Percentiles rank a stretch among this genome's conserved stretches.
Conservation (phyloP, 306 rosid genomes). For the Cajanus cajan region DNA sequence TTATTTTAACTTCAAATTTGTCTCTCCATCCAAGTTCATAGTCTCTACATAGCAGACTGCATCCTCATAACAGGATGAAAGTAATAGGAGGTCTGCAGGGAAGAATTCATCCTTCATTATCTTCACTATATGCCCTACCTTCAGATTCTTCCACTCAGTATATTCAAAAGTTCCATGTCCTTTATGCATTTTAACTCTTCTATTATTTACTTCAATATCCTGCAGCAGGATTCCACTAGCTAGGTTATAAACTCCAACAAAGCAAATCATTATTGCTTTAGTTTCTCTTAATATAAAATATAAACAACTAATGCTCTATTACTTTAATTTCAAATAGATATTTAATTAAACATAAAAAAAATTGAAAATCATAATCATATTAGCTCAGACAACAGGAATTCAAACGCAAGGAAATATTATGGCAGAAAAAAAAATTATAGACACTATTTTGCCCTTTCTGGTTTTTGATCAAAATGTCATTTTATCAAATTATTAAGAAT, state of each 20-base stretch:
- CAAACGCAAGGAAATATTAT: neutral
- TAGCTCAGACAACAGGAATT: constrained; percentile 8
- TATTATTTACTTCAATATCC: constrained; percentile 83
- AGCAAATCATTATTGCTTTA: neutral
- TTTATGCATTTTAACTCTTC: constrained; percentile 68
- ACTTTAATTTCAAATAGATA: constrained; percentile 2
- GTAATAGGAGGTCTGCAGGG: constrained; percentile 88
- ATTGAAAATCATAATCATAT: neutral
- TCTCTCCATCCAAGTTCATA: constrained; percentile 97
- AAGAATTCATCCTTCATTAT: constrained; percentile 83
- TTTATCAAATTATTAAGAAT: constrained; percentile 12
- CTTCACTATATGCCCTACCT: constrained; percentile 84
- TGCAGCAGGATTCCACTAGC: constrained; percentile 32
- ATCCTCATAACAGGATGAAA: constrained; percentile 88
- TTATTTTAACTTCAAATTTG: constrained; percentile 87
- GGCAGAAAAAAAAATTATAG: neutral
- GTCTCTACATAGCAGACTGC: constrained; percentile 95
- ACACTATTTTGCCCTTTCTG: neutral
- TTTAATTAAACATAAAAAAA: neutral
- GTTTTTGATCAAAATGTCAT: neutral
- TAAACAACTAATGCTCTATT: neutral
- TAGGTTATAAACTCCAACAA: constrained; percentile 15
- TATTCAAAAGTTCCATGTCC: constrained; percentile 57
- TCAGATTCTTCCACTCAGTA: constrained; percentile 81
- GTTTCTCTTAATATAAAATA: neutral